Conservation (phyloP, 345 rosid species). For the Kernera saxatilis region DNA sequence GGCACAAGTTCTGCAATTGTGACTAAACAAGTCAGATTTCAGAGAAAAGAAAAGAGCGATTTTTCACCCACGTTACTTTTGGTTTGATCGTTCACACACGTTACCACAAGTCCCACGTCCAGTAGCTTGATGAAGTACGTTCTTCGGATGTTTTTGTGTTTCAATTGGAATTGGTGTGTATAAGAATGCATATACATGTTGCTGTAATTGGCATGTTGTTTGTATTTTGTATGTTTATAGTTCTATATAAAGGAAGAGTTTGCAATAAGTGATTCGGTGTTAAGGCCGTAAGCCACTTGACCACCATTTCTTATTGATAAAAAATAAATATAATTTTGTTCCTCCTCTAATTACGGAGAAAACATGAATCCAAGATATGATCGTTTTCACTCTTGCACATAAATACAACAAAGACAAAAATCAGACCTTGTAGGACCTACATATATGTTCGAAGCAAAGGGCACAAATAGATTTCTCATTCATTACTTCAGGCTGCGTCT, state of each 20-base stretch:
- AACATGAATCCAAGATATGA: background rate
- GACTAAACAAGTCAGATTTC: background rate
- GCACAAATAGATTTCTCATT: background rate
- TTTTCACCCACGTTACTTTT: background rate
- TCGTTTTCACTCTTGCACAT: background rate
- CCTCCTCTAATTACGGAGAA: background rate
- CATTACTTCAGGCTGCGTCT: slow-evolving; percentile 4
- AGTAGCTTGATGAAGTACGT: background rate
- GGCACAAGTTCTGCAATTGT: background rate
- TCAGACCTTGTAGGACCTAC: background rate
- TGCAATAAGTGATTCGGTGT: background rate
- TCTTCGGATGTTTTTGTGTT: background rate
- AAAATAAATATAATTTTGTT: background rate
- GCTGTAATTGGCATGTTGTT: background rate
- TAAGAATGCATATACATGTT: slow-evolving; percentile 9
- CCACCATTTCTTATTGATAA: background rate
- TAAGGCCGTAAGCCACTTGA: background rate
- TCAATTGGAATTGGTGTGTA: background rate
- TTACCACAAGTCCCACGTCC: background rate
- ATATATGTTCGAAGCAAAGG: background rate
- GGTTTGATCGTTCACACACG: background rate
- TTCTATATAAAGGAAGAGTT: background rate
- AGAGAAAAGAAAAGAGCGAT: background rate
- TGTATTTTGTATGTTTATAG: slow-evolving; percentile 7
- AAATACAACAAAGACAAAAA: background rate